Conservation (phyloP, 2,329 filamentous ascomycete species). For the Diaporthe vaccinii region DNA sequence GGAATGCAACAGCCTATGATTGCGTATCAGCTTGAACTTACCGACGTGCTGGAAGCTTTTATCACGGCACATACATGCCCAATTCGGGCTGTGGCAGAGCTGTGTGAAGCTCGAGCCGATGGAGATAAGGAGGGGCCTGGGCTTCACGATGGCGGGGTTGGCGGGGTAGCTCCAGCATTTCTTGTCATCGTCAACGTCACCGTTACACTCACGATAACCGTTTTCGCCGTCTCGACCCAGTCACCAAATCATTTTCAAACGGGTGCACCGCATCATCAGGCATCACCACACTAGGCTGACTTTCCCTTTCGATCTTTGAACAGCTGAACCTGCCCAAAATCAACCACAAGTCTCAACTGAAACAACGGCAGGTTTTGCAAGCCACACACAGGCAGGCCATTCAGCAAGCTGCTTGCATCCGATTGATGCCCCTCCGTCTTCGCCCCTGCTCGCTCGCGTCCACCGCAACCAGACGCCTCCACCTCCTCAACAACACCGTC, state of each 20-base stretch:
- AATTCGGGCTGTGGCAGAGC: background rate
- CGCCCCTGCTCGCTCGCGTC: background rate
- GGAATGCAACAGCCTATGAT: background rate
- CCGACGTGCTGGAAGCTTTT: background rate
- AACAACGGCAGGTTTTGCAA: background rate
- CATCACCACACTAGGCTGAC: too few species aligned
- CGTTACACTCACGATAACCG: background rate
- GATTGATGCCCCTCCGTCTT: slow-evolving; percentile 27
- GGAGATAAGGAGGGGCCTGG: background rate
- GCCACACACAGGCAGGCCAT: background rate
- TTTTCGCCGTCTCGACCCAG: background rate
- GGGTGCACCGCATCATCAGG: background rate
- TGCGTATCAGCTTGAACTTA: background rate
- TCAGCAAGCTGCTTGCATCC: background rate
- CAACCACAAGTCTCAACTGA: background rate
- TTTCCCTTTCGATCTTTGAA: background rate
- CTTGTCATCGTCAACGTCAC: slow-evolving; percentile 6
- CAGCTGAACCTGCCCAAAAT: background rate
- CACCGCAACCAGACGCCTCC: slow-evolving; percentile 34
- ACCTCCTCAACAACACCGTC: background rate
- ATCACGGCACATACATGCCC: too few species aligned
- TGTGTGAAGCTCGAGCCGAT: background rate
- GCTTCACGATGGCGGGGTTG: slow-evolving; percentile 25
- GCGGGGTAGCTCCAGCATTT: slow-evolving; percentile 6
- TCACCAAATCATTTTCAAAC: background rate